phyloP scores from a whole-genome alignment of 2,329 filamentous ascomycete species.

The Tolypocladium ovalisporum region DNA sequence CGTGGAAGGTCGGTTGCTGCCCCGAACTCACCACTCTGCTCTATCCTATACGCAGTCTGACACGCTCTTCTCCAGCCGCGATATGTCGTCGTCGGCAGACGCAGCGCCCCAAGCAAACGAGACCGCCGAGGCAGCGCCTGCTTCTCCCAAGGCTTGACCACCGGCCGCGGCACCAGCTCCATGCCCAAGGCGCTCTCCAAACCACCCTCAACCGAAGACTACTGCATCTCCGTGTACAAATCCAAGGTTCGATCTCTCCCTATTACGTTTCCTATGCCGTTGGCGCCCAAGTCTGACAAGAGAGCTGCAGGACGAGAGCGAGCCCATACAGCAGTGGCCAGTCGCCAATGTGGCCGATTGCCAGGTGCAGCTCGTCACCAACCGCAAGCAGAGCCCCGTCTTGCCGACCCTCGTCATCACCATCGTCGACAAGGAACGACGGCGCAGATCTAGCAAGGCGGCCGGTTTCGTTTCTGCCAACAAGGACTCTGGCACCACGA shows the following conservation, averaged over 20 bases:
- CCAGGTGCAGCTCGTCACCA: conserved; percentile 45
- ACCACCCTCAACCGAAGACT: conserved; percentile 24
- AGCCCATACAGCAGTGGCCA: conserved; percentile 43
- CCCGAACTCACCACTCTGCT: conserved; percentile 3
- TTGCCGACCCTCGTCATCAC: conserved; percentile 49
- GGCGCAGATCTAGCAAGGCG: conserved; percentile 53
- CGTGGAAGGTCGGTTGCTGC: conserved; percentile 36
- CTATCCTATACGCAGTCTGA: conserved; percentile 8
- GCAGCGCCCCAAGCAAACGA: conserved; percentile 17
- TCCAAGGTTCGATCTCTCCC: conserved; percentile 31
- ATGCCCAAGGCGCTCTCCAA: conserved; percentile 24
- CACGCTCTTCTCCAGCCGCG: conserved; percentile 32
- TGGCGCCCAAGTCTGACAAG: not conserved
- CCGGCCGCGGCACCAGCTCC: conserved; percentile 25
- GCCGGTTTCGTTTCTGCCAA: conserved; percentile 40
- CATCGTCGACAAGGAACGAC: conserved; percentile 49
- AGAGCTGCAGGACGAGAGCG: conserved; percentile 33
- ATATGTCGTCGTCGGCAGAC: conserved; percentile 44
- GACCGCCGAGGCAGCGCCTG: conserved; percentile 24
- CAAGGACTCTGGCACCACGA: conserved; percentile 37
- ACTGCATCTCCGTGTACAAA: conserved; percentile 45
- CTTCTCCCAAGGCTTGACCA: conserved; percentile 28
- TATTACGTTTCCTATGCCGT: conserved; percentile 3
- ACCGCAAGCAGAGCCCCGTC: conserved; percentile 50
- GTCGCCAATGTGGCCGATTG: conserved; percentile 43